Conservation (phyloP, 1,284 basidiomycete species). For the Chiua sp. region DNA sequence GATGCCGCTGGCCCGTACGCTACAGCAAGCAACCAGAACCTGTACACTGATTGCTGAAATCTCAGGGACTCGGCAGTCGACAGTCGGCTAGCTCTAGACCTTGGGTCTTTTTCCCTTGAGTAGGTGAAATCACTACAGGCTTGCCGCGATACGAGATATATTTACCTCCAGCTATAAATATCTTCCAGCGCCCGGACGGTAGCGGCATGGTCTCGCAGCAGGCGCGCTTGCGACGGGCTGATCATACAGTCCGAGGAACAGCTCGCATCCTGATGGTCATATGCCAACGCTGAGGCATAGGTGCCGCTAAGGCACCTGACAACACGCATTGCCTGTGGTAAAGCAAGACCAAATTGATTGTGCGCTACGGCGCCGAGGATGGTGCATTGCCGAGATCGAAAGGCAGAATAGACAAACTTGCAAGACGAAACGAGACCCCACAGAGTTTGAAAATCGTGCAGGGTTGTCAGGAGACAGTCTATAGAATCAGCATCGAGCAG, state of each 20-base stretch:
- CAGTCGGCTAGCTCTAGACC: conserved; percentile 31
- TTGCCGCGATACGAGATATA: neutral
- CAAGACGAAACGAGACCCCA: conserved; percentile 34
- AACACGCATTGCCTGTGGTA: conserved; percentile 40
- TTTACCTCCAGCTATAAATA: conserved; percentile 44
- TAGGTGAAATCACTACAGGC: neutral
- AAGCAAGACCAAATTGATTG: conserved; percentile 38
- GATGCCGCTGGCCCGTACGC: conserved; percentile 10
- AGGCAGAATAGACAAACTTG: conserved; percentile 39
- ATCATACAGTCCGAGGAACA: conserved; percentile 7
- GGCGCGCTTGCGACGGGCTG: conserved; percentile 13
- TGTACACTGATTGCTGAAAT: conserved; percentile 41
- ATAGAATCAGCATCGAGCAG: conserved; percentile 31
- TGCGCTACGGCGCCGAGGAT: conserved; percentile 38
- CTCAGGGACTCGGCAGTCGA: conserved; percentile 32
- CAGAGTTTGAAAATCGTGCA: conserved; percentile 38
- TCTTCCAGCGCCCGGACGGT: conserved; percentile 36
- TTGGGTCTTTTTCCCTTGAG: conserved; percentile 39
- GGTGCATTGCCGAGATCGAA: conserved; percentile 37
- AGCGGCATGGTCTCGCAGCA: conserved; percentile 25
- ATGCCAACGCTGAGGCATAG: neutral
- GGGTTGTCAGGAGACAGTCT: conserved; percentile 34
- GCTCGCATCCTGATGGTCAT: conserved; percentile 4
- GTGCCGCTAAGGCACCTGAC: conserved; percentile 12
- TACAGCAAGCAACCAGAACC: conserved; percentile 36